phyloP scores from a whole-genome alignment of 257 asterid species.

The Solanum megistacrolobum region DNA sequence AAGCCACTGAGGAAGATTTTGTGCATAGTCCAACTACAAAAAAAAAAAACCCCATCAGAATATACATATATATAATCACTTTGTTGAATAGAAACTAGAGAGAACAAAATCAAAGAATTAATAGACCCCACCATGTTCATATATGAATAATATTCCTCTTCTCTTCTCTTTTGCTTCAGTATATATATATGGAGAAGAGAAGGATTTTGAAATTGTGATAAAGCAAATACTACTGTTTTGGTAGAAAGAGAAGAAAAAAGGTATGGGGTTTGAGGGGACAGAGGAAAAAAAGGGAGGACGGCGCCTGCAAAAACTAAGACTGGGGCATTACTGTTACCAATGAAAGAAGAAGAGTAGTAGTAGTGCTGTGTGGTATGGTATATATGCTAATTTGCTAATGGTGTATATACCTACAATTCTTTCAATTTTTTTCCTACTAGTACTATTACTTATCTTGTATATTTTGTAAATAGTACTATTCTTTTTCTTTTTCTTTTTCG shows the following conservation, averaged over 20 bases:
- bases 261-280: neutral
- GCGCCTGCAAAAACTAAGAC: slow-evolving; percentile 49
- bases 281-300: slow-evolving; percentile 48
- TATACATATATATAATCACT: neutral
- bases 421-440: neutral
- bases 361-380: neutral
- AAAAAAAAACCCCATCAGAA: neutral
- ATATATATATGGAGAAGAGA: neutral
- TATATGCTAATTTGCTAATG: neutral
- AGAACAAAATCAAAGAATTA: neutral
- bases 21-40: slow-evolving; percentile 26
- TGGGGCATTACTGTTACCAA: slow-evolving; percentile 48
- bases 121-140: slow-evolving; percentile 35
- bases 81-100: neutral
- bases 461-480: neutral
- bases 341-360: slow-evolving; percentile 16
- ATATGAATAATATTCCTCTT: neutral
- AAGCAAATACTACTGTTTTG: neutral
- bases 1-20: slow-evolving; percentile 55
- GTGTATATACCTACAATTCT: neutral
- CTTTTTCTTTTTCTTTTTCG: neutral
- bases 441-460: neutral
- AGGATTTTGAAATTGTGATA: neutral
- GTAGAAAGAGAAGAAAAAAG: slow-evolving; percentile 2
- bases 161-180: neutral